Evolutionary conservation across 768 basidiomycete species (phyloP).

Genomic region (Lactarius pseudohatsudake): DNA sequence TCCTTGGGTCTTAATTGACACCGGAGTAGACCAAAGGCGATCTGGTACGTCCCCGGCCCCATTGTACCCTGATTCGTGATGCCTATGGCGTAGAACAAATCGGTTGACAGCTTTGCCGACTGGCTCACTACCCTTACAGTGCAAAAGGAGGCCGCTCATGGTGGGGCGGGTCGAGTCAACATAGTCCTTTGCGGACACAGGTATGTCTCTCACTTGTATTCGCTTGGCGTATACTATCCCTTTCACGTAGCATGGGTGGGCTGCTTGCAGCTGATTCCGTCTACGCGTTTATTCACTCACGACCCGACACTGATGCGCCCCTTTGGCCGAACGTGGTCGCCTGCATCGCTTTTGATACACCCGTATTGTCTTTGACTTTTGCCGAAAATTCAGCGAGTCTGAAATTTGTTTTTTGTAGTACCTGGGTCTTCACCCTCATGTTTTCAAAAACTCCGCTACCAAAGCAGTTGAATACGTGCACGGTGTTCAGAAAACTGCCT

Average conservation of each 20-base stretch:
- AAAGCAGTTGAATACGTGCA: slow-evolving; percentile 71
- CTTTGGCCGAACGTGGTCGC: slow-evolving; percentile 90
- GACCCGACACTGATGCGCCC: slow-evolving; percentile 62
- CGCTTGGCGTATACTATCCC: background rate
- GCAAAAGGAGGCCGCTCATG: slow-evolving; percentile 76
- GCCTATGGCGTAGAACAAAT: slow-evolving; percentile 34
- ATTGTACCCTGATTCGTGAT: slow-evolving; percentile 8
- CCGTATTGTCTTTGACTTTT: slow-evolving; percentile 50
- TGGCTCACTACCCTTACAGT: slow-evolving; percentile 91
- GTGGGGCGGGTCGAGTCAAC: slow-evolving; percentile 69
- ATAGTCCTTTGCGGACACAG: slow-evolving; percentile 91
- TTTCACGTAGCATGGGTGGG: slow-evolving; percentile 78
- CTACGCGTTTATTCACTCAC: slow-evolving; percentile 64
- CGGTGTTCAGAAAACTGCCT: slow-evolving; percentile 61
- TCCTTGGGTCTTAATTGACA: slow-evolving; percentile 7
- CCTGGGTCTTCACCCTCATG: slow-evolving; percentile 79
- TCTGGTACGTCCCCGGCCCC: slow-evolving; percentile 51
- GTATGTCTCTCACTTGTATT: slow-evolving; percentile 38
- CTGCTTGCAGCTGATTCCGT: slow-evolving; percentile 84
- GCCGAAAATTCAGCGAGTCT: slow-evolving; percentile 1
- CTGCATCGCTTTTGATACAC: slow-evolving; percentile 86
- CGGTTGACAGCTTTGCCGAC: slow-evolving; percentile 83
- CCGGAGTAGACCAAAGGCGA: slow-evolving; percentile 78
- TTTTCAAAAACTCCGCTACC: slow-evolving; percentile 81
- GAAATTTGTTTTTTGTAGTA: slow-evolving; percentile 49